Evolutionary conservation across 202 grass and related monocot species (phyloP), one percentile per base, ranked within the genome.

Genomic region (Dendrocalamus latiflorus): DNA sequence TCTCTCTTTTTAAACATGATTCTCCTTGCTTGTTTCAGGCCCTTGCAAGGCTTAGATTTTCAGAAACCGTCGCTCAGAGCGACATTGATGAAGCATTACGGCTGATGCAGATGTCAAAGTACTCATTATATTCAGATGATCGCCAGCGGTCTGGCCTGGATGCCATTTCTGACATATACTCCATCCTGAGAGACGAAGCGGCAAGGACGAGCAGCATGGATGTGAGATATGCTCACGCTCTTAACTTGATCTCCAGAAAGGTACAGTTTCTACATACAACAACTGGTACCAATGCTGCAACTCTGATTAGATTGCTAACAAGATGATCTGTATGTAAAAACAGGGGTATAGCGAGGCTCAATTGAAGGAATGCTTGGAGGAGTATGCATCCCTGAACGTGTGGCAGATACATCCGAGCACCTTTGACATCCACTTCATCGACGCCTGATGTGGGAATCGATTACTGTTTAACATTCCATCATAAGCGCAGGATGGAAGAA

Each of bases 201-300:
- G 89, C 93, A 30, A 92, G 97, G 87, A 88, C 87, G 2, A 89
- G 63, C 61, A 88, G 85, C 81, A 90, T 99, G 89, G 97, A 99
- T 86, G 86, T 96, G 67, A 94, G 84, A 91, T 99, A 94, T 84
- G 87, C 89, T 75, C 81, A 95, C 57, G 91, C 97, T 89, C 93
- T 99, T 83, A 99, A 99, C 79, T 93, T 94, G 84, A 99, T 96
- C 47, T 99, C 97, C 33, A 92, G 97, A 96, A 99, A 99, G 97
- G 97, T 99, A 90, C 6, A 17, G 7, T 37, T 50, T 85, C 57
- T 68, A 41, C 45, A 44, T 22, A 66, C 43, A 80, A 11, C 22
- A 44, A 41, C 13, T 76, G 26, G 43, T 71, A 64, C 55, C 33
- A 49, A 6, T 74, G 22, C 39, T 70, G 34, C 54, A 84, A 61